Percentiles rank a stretch among this genome's conserved stretches.
Evolutionary conservation across 106 monocot genomes (phyloP).

Genomic region (Chionographis japonica): DNA sequence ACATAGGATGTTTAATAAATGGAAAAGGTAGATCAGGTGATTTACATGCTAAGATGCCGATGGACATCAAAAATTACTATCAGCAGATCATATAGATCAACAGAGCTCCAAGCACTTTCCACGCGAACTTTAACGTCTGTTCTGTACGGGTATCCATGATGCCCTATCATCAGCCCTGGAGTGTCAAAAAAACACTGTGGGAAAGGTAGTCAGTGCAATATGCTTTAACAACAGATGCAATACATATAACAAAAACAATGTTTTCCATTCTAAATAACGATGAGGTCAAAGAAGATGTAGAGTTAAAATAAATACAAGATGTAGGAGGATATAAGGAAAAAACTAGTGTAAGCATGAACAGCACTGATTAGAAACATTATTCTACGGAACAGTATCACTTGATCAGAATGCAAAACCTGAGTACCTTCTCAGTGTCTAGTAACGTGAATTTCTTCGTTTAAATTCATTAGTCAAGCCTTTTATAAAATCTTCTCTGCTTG

Average conservation of each 20-base stretch:
- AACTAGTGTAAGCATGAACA: too few relatives aligned
- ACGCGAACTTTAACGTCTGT: slow-evolving; percentile 84
- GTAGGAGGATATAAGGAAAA: too few relatives aligned
- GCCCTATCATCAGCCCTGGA: slow-evolving; percentile 80
- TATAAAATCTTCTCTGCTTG: too few relatives aligned
- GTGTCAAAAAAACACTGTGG: slow-evolving; percentile 93
- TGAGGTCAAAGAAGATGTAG: too few relatives aligned
- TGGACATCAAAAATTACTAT: slow-evolving; percentile 93
- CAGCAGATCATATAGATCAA: slow-evolving; percentile 83
- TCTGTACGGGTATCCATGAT: slow-evolving; percentile 71
- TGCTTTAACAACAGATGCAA: background rate
- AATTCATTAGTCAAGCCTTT: too few relatives aligned
- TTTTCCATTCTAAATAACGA: too few relatives aligned
- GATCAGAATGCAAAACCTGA: too few relatives aligned
- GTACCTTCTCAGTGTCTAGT: too few relatives aligned
- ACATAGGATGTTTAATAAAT: background rate
- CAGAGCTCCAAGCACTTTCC: slow-evolving; percentile 84
- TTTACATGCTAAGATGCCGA: slow-evolving; percentile 81
- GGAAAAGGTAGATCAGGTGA: slow-evolving; percentile 1
- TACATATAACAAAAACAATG: background rate
- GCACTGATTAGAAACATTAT: too few relatives aligned
- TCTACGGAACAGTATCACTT: too few relatives aligned
- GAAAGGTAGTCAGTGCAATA: slow-evolving; percentile 19
- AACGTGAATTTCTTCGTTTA: too few relatives aligned
- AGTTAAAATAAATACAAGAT: too few relatives aligned